Percentiles rank a stretch among this genome's conserved stretches.
Conservation (phyloP, 2,329 filamentous ascomycete species). For the Colletotrichum caudatum region DNA sequence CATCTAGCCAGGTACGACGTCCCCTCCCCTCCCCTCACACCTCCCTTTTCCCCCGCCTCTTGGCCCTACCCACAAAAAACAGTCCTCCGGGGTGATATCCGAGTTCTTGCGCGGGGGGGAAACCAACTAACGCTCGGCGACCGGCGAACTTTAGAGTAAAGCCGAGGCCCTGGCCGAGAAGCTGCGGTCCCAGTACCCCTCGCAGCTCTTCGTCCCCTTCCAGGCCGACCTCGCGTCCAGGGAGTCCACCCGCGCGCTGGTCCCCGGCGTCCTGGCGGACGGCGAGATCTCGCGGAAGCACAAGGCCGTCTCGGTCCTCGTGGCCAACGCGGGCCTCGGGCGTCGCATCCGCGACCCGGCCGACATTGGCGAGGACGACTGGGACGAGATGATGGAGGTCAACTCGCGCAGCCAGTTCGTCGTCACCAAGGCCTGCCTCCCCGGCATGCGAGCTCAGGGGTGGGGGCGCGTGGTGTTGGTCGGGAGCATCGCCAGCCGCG, state of each 20-base stretch:
- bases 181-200: constrained; percentile 44
- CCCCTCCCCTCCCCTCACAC: not conserved
- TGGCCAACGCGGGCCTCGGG: constrained; percentile 51
- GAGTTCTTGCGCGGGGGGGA: not conserved
- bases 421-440: constrained; percentile 49
- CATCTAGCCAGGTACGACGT: constrained; percentile 48
- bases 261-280: constrained; percentile 43
- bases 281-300: constrained; percentile 44
- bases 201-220: constrained; percentile 47
- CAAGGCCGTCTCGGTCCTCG: constrained; percentile 48
- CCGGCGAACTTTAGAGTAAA: constrained; percentile 45
- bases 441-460: constrained; percentile 48
- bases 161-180: constrained; percentile 48
- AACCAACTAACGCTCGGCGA: not conserved
- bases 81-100: too few species aligned
- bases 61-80: not conserved
- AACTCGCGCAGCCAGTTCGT: constrained; percentile 52
- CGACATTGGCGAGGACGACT: constrained; percentile 52
- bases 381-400: constrained; percentile 53
- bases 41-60: too few species aligned
- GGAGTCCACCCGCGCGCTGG: constrained; percentile 45
- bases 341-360: constrained; percentile 50
- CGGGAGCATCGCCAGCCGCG: constrained; percentile 51
- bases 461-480: constrained; percentile 51
- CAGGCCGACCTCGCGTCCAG: constrained; percentile 48